Percentiles rank a stretch among this genome's conserved stretches.
Conservation (phyloP, 768 basidiomycete species). For the Amanita phalloides region DNA sequence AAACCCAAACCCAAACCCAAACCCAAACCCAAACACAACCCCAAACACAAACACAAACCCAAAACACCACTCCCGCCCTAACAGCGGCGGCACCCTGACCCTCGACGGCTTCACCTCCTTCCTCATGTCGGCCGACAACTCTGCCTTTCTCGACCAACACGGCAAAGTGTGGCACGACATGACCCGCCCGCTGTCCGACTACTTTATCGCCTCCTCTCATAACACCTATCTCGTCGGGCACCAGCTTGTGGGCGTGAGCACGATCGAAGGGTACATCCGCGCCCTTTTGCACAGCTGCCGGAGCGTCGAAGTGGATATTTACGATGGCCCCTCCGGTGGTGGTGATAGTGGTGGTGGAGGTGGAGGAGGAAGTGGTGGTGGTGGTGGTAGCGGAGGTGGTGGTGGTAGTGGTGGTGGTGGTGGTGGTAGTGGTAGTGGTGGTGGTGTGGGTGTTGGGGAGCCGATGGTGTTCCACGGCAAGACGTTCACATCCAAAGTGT, state of each 20-base stretch:
- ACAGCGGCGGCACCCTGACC: constrained; percentile 22
- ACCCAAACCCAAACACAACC: too few relatives aligned
- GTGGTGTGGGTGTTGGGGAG: constrained; percentile 20
- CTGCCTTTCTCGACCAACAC: constrained; percentile 32
- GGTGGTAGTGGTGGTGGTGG: too few relatives aligned
- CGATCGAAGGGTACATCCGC: constrained; percentile 80
- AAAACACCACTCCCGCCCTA: neutral
- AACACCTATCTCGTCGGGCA: constrained; percentile 77
- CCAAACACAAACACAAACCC: too few relatives aligned
- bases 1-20: too few relatives aligned
- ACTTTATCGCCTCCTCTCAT: constrained; percentile 84
- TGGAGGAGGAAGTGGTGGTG: too few relatives aligned
- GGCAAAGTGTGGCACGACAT: constrained; percentile 65
- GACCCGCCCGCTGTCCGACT: constrained; percentile 80
- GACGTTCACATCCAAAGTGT: constrained; percentile 77
- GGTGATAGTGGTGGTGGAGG: too few relatives aligned
- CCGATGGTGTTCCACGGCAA: constrained; percentile 87
- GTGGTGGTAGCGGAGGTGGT: too few relatives aligned
- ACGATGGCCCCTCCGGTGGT: constrained; percentile 29
- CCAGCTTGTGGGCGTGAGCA: constrained; percentile 70
- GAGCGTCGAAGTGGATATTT: constrained; percentile 88
- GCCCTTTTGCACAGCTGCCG: constrained; percentile 79
- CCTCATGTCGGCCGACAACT: constrained; percentile 72
- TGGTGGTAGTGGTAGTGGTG: too few relatives aligned
- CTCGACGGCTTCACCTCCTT: constrained; percentile 67